phyloP scores from a whole-genome alignment of 768 basidiomycete genomes.

The Leccinum broughii region DNA sequence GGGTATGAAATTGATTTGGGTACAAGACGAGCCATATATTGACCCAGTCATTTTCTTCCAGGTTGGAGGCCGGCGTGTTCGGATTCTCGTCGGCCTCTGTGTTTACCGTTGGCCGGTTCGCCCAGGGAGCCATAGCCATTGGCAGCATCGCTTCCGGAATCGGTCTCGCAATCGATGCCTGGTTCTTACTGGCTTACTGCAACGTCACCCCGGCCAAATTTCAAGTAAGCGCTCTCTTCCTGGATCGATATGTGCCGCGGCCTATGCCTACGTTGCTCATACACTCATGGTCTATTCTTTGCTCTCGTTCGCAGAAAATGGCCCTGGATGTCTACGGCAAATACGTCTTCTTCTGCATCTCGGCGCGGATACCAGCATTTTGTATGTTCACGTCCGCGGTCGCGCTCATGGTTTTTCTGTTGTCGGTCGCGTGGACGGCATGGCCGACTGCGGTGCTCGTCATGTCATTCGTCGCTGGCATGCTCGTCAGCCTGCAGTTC shows the following conservation, averaged over 20 bases:
- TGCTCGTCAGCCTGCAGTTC: slow-evolving; percentile 65
- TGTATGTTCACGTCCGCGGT: slow-evolving; percentile 57
- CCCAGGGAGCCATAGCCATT: slow-evolving; percentile 53
- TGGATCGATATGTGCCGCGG: neutral
- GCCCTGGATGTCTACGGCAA: slow-evolving; percentile 56
- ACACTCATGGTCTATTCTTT: neutral
- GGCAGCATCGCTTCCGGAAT: slow-evolving; percentile 62
- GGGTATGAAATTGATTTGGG: slow-evolving; percentile 40
- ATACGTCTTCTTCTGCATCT: slow-evolving; percentile 70
- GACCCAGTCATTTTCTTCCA: slow-evolving; percentile 10
- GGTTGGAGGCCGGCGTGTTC: slow-evolving; percentile 58
- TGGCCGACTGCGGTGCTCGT: slow-evolving; percentile 65
- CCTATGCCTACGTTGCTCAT: neutral
- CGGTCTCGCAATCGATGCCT: slow-evolving; percentile 61
- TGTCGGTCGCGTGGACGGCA: slow-evolving; percentile 58
- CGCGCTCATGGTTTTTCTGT: slow-evolving; percentile 61
- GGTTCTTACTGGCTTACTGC: slow-evolving; percentile 65
- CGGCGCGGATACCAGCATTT: slow-evolving; percentile 61
- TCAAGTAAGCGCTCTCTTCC: slow-evolving; percentile 40
- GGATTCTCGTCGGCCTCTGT: slow-evolving; percentile 55
- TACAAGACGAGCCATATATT: slow-evolving; percentile 1
- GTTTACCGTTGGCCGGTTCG: slow-evolving; percentile 49
- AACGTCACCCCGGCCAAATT: slow-evolving; percentile 54
- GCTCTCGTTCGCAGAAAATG: slow-evolving; percentile 18
- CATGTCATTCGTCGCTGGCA: slow-evolving; percentile 56